Evolutionary conservation across 2,329 filamentous ascomycete species (phyloP).

Genomic region (Emmonsiellopsis sp.): DNA sequence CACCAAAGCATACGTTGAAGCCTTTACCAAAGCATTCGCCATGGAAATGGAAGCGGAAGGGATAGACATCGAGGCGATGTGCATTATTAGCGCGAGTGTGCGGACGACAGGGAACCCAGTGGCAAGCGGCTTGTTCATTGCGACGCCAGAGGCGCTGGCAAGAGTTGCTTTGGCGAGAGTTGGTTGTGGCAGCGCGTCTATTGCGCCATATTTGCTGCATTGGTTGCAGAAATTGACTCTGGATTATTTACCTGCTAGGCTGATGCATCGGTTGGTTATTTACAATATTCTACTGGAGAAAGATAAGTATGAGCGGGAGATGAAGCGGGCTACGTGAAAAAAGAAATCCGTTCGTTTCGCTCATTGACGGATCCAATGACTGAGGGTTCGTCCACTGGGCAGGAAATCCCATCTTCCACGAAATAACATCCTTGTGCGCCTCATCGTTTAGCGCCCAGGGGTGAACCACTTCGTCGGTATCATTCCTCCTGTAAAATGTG

Average conservation of each 20-base stretch:
- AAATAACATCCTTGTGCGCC: no score
- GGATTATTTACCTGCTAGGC: neutral
- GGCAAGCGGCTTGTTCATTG: slow-evolving; percentile 17
- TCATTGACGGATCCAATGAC: no score
- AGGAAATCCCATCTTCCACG: no score
- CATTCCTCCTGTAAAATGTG: no score
- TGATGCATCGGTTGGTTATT: slow-evolving; percentile 1
- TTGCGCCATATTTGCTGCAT: neutral
- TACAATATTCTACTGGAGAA: neutral
- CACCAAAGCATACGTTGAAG: slow-evolving; percentile 38
- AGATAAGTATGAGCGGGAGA: neutral
- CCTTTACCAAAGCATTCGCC: slow-evolving; percentile 30
- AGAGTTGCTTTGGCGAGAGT: neutral
- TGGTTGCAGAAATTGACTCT: neutral
- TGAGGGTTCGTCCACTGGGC: no score
- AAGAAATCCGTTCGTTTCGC: no score
- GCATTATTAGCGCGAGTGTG: slow-evolving; percentile 26
- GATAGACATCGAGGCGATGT: slow-evolving; percentile 30
- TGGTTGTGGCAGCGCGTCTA: neutral
- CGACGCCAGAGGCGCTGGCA: slow-evolving; percentile 8
- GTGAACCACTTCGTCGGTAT: no score
- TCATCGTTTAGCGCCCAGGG: no score
- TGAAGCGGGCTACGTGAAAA: neutral
- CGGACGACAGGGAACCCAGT: slow-evolving; percentile 19
- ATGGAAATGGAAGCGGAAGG: slow-evolving; percentile 35